Conservation (phyloP, 129 eudicot genomes). For the Lactuca saligna region DNA sequence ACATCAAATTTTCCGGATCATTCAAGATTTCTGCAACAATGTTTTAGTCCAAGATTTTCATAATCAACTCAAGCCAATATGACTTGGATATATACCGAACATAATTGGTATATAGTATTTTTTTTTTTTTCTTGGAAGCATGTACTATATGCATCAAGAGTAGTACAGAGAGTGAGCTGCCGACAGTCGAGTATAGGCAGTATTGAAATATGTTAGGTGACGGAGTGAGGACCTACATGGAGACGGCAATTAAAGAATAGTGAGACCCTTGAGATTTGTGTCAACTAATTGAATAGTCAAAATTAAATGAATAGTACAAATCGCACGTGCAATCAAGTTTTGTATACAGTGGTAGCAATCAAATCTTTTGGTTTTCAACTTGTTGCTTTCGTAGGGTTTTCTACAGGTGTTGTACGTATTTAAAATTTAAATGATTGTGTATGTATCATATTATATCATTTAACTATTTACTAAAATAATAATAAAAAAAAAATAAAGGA, state of each 20-base stretch:
- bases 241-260: constrained; percentile 26
- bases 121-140: background rate
- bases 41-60: no score
- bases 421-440: no score
- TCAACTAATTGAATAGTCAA: constrained; percentile 37
- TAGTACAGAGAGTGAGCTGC: constrained; percentile 33
- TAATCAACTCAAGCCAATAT: no score
- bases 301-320: constrained; percentile 37
- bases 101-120: background rate
- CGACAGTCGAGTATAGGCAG: constrained; percentile 39
- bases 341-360: constrained; percentile 22
- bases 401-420: constrained; percentile 3
- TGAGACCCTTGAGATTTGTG: constrained; percentile 34
- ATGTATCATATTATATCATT: background rate
- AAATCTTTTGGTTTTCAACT: constrained; percentile 20
- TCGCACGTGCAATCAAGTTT: constrained; percentile 40
- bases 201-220: constrained; percentile 7
- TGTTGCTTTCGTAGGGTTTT: constrained; percentile 20
- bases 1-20: no score
- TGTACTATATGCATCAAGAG: constrained; percentile 22
- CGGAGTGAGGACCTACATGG: constrained; percentile 22
- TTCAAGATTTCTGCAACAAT: no score
- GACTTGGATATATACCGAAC: no score
- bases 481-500: no score
- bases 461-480: no score